Evolutionary conservation across 2,329 filamentous ascomycete genomes (phyloP), one percentile per base, ranked within the genome.

Genomic region (Penicillium janthinellum): DNA sequence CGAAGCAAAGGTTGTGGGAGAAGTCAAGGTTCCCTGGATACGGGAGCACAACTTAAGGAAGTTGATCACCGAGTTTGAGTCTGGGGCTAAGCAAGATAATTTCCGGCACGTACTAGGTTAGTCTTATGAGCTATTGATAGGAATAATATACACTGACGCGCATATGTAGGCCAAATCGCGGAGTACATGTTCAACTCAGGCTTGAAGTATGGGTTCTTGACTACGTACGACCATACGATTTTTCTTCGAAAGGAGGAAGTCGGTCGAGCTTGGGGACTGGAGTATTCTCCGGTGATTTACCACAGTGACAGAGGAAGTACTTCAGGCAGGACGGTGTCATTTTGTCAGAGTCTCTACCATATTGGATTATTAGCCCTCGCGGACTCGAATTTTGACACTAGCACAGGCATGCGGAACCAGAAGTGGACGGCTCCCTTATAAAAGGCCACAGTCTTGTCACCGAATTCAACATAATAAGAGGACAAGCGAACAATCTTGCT

Each of bases 401-500:
- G 28, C 28, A 31, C 50, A 22, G 25, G 51, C 15, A 54, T 31
- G 39, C 20, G 22, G 25, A 53, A 38, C 35, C 50, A 53, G 4
- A 90, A 77, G 38, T 53, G 37, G 50, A 53, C 50, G 28, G 50
- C 25, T 44, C 17, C 14, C 17, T 5, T 44, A 10, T 44, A 44
- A 44, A 22, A 17, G 38, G 11, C 38, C 15, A 41, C 38, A 41
- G 38, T 17, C 14, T 39, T n/a, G 15, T 7, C 37, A 39, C 15
- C 25, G 25, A 28, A 28, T 28, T 28, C 25, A 28, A 28, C 25
- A 28, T 28, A 28, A 28, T 28, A 28, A 28, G 4, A 28, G 25
- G 25, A 28, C 25, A 5, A 52, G 25, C 31, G 5, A 42, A 28
- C 4, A 17, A 53, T 41, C 41, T 11, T 2, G 2, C 4, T 42